Evolutionary conservation across 2,329 filamentous ascomycete species (phyloP).

Genomic region (Fusarium neocosmosporiellum): DNA sequence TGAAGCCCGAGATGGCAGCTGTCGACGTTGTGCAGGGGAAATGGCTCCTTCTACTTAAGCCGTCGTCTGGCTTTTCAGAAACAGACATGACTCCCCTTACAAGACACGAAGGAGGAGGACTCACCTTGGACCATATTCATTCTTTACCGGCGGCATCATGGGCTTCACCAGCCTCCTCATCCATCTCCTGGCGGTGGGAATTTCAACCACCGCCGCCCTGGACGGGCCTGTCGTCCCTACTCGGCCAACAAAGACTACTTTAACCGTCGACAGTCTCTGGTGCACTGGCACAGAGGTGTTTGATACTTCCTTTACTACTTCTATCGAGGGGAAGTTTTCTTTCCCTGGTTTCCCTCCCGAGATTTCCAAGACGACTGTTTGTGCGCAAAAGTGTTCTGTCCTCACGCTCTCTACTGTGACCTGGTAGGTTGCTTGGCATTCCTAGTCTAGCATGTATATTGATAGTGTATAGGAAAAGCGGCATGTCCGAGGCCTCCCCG

Average conservation of each 20-base stretch:
- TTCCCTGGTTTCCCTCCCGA: slow-evolving; percentile 2
- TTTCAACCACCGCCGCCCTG: slow-evolving; percentile 3
- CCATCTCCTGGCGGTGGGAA: slow-evolving; percentile 21
- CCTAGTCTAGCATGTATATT: not conserved
- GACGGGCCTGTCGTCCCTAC: slow-evolving; percentile 3
- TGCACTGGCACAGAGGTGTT: slow-evolving; percentile 15
- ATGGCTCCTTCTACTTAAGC: slow-evolving; percentile 31
- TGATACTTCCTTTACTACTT: not conserved
- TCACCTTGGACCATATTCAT: slow-evolving; percentile 21
- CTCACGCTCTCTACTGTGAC: slow-evolving; percentile 35
- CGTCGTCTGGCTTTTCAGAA: not conserved
- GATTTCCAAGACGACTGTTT: slow-evolving; percentile 31
- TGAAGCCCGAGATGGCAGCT: slow-evolving; percentile 15
- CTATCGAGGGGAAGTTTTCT: not conserved
- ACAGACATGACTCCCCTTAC: slow-evolving; percentile 1
- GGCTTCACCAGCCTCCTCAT: slow-evolving; percentile 24
- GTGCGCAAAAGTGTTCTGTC: slow-evolving; percentile 32
- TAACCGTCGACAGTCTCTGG: slow-evolving; percentile 35
- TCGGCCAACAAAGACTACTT: slow-evolving; percentile 10
- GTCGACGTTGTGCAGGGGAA: slow-evolving; percentile 15
- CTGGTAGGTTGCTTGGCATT: slow-evolving; percentile 20
- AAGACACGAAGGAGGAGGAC: slow-evolving; percentile 14
- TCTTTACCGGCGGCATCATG: slow-evolving; percentile 34
- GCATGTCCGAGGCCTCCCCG: slow-evolving; percentile 13
- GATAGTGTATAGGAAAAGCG: slow-evolving; percentile 18